Base-by-base conservation (phyloP, 306 rosid genomes). In the Cicer pinnatifidum region DNA sequence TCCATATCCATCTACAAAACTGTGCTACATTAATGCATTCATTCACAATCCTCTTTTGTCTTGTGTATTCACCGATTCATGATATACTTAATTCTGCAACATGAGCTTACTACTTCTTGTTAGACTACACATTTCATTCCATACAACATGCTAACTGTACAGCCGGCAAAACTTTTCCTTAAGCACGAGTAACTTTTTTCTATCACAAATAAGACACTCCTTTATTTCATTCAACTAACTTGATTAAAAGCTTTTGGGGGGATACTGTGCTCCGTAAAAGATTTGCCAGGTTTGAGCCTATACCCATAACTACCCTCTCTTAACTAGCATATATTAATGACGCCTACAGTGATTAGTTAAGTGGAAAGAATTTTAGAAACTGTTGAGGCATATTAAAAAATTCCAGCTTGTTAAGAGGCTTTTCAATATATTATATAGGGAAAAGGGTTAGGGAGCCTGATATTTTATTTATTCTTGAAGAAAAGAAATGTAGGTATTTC, bases 381-480 rank as follows among this genome's bases (percentile, higher is more conserved):
- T 11, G 10, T 44, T 7, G 19, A 64, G 46, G 47, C 39, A 46
- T 57, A 13, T 65, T 53, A 54, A 70, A 63, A 65, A 63, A 56
- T 59, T 60, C 20, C 35, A 6, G 13, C 45, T 45, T 35, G 46
- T 9, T 45, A 79, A 44, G 54, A 19, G 28, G 38, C 6, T 35
- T 16, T 53, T n/a, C 53, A 19, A 44, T 44, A 79, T 44, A 38
- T 16, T 33, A 52, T 37, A 23, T 19, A 23, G 11, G 12, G 9
- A 41, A 69, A 77, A 58, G 43, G 43, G 70, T 38, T 39, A 46
- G 53, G 37, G 37, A 71, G 44, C 20, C 51, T 8, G 50, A 10
- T 78, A 17, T 64, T 72, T 64, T 17, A 72, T 72, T 6, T 54
- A 64, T 54, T 65, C 43, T 56, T 65, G 37, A 46, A 73, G 48